Percentiles rank a stretch among this genome's conserved stretches.
These are phyloP conservation scores for Allium cepa DNA, from an alignment of 106 monocot species.

Conservation along the genomic window DNA sequence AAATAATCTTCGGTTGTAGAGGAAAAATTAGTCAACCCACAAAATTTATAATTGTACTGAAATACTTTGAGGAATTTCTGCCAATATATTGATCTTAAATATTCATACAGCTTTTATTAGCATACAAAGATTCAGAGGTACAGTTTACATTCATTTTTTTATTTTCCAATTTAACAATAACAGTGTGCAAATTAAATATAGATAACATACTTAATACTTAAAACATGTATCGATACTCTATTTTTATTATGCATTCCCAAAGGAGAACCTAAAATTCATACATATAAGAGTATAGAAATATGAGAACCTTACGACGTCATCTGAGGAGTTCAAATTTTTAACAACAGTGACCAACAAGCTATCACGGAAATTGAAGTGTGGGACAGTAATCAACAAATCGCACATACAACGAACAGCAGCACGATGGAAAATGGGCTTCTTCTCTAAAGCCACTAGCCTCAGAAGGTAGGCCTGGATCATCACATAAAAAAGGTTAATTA, in stretches of 20 bases:
- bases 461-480: constrained; percentile 58
- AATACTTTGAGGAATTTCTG: too few relatives aligned
- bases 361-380: constrained; percentile 85
- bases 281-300: neutral
- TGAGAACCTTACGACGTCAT: constrained; percentile 74
- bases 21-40: too few relatives aligned
- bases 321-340: constrained; percentile 70
- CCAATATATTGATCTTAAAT: too few relatives aligned
- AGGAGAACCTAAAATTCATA: neutral
- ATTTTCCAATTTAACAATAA: too few relatives aligned
- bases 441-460: constrained; percentile 56
- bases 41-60: too few relatives aligned
- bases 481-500: constrained; percentile 5
- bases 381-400: constrained; percentile 61
- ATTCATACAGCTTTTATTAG: too few relatives aligned
- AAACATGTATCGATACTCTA: neutral
- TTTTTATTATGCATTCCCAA: too few relatives aligned
- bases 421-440: constrained; percentile 33
- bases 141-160: too few relatives aligned
- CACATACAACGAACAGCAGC: constrained; percentile 84
- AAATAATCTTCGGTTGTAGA: too few relatives aligned
- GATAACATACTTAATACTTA: too few relatives aligned
- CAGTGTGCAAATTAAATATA: too few relatives aligned
- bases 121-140: too few relatives aligned
- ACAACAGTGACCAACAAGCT: constrained; percentile 47